Evolutionary conservation across 2,329 filamentous ascomycete species (phyloP).

Genomic region (Pseudonectria buxi): DNA sequence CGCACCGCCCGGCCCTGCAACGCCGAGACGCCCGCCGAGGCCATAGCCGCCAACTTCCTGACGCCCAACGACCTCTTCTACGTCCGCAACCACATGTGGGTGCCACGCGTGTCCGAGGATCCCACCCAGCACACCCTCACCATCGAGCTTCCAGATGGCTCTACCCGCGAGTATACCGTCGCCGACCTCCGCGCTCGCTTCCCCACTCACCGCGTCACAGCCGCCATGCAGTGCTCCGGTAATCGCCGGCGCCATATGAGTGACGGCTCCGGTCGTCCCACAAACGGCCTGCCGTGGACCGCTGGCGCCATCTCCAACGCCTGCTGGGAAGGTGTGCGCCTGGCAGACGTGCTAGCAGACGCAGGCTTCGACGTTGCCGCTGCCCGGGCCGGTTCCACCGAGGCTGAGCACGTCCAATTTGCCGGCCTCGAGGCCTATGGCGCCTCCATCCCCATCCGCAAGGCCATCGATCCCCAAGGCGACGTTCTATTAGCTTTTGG

Average conservation of each 20-base stretch:
- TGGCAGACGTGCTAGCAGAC: constrained; percentile 49
- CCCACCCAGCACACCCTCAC: constrained; percentile 39
- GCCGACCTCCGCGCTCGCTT: constrained; percentile 48
- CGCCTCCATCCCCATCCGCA: constrained; percentile 53
- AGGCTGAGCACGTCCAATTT: constrained; percentile 49
- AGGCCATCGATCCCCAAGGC: constrained; percentile 51
- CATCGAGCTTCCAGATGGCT: constrained; percentile 50
- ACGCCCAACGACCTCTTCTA: constrained; percentile 53
- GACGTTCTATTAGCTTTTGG: constrained; percentile 61
- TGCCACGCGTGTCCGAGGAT: constrained; percentile 38
- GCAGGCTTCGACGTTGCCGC: constrained; percentile 42
- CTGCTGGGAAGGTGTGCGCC: constrained; percentile 49
- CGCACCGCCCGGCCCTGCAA: constrained; percentile 53
- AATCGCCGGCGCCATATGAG: constrained; percentile 56
- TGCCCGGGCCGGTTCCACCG: constrained; percentile 28
- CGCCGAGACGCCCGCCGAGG: constrained; percentile 49
- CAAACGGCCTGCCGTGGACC: constrained; percentile 54
- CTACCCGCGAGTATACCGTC: constrained; percentile 45
- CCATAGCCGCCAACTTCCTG: constrained; percentile 42
- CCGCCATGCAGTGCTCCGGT: constrained; percentile 53
- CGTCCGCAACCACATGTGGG: constrained; percentile 59
- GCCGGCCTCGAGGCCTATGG: constrained; percentile 54
- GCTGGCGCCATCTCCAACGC: constrained; percentile 55
- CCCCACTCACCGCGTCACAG: constrained; percentile 43
- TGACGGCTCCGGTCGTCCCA: constrained; percentile 32